phyloP scores from a whole-genome alignment of 371 early-diverging fungal genomes.

The Pancytospora philotis region DNA sequence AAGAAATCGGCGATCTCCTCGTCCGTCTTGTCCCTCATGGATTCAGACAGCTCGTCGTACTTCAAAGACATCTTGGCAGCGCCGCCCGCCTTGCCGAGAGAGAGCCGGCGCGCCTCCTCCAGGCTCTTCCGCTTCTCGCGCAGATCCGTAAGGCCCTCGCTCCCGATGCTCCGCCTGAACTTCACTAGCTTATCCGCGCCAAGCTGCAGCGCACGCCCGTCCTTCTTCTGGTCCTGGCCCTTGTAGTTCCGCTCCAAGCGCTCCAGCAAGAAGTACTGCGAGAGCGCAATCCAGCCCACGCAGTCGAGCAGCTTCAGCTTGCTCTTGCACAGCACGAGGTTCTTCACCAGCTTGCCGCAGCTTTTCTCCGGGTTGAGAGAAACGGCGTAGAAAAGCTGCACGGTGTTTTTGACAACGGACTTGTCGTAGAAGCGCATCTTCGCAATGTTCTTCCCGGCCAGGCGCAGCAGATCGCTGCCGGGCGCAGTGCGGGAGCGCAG shows the following conservation, averaged over 20 bases:
- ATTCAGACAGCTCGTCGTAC: constrained; percentile 6
- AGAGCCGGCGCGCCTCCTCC: constrained; percentile 45
- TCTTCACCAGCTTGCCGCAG: constrained; percentile 17
- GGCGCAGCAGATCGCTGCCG: constrained; percentile 10
- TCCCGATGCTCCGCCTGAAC: background rate
- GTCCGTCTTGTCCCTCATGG: constrained; percentile 35
- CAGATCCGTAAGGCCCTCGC: constrained; percentile 30
- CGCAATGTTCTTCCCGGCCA: constrained; percentile 27
- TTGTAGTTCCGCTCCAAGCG: constrained; percentile 47
- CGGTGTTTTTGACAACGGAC: constrained; percentile 20
- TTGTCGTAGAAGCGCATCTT: constrained; percentile 49
- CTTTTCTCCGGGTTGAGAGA: constrained; percentile 32
- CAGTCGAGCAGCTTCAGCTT: constrained; percentile 41
- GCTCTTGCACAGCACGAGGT: constrained; percentile 14
- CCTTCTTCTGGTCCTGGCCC: constrained; percentile 1
- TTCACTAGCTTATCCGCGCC: background rate
- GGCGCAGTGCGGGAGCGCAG: background rate
- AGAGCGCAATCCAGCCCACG: constrained; percentile 54
- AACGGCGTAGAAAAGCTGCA: constrained; percentile 33
- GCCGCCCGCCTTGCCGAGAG: constrained; percentile 28
- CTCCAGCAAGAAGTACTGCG: constrained; percentile 46
- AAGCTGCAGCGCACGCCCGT: background rate
- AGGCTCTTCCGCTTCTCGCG: constrained; percentile 56
- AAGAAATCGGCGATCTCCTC: constrained; percentile 59
- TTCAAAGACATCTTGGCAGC: constrained; percentile 14